Conservation (phyloP, 2,329 filamentous ascomycete species). For the Monilinia polystroma region DNA sequence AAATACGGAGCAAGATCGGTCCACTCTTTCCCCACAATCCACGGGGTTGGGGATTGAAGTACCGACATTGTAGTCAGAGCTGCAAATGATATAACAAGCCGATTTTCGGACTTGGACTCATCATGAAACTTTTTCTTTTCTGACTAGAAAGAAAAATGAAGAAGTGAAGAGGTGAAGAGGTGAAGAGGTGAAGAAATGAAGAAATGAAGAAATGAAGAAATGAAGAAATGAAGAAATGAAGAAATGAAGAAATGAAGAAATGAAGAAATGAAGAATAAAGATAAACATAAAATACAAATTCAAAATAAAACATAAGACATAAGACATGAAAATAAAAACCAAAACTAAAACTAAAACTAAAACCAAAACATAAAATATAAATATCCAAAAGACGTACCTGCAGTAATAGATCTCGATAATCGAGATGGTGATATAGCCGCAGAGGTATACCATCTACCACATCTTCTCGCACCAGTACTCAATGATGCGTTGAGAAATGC, state of each 20-base stretch:
- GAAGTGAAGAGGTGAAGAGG: background rate
- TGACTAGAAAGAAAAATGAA: background rate
- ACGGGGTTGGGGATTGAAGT: too few relatives aligned
- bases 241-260: background rate
- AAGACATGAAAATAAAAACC: too few relatives aligned
- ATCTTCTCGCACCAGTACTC: slow-evolving; percentile 8
- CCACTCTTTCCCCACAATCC: too few relatives aligned
- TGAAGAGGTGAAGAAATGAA: background rate
- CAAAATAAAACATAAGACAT: too few relatives aligned
- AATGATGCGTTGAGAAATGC: slow-evolving; percentile 16
- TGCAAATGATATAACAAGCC: too few relatives aligned
- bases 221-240: background rate
- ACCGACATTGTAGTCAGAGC: too few relatives aligned
- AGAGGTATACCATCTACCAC: slow-evolving; percentile 9
- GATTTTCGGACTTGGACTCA: too few relatives aligned
- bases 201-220: background rate
- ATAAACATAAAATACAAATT: too few relatives aligned
- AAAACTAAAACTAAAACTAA: too few relatives aligned
- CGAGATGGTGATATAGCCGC: background rate
- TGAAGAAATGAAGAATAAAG: background rate
- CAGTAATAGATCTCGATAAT: background rate
- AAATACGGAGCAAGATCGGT: too few relatives aligned
- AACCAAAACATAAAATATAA: background rate
- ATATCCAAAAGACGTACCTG: background rate
- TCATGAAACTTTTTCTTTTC: too few relatives aligned